Conservation (phyloP, 805 yeast genomes). For the Brettanomyces custersianus region DNA sequence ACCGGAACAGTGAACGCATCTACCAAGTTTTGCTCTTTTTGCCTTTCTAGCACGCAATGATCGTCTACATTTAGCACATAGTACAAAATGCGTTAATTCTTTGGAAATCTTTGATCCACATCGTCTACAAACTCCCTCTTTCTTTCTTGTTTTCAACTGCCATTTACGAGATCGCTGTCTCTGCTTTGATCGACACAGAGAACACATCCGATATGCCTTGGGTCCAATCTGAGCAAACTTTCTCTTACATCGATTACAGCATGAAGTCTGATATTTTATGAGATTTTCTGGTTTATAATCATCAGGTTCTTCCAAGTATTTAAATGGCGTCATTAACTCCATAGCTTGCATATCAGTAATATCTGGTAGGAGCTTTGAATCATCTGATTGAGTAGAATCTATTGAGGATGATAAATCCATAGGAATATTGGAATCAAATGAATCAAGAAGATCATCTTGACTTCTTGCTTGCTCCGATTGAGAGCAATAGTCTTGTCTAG, state of each 20-base stretch:
- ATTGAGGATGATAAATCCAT: too few species aligned
- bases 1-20: slow-evolving; percentile 63
- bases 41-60: slow-evolving; percentile 48
- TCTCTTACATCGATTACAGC: slow-evolving; percentile 54
- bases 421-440: too few species aligned
- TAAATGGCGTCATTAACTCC: too few species aligned
- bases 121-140: slow-evolving; percentile 54
- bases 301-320: too few species aligned
- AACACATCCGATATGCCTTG: slow-evolving; percentile 47
- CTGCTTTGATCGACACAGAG: slow-evolving; percentile 57
- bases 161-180: slow-evolving; percentile 55
- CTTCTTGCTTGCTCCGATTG: too few species aligned
- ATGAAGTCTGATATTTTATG: slow-evolving; percentile 5
- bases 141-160: slow-evolving; percentile 53
- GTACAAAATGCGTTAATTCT: slow-evolving; percentile 34
- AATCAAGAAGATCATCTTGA: too few species aligned
- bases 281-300: slow-evolving; percentile 6
- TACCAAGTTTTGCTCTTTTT: slow-evolving; percentile 50
- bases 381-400: too few species aligned
- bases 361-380: too few species aligned
- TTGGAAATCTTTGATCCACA: slow-evolving; percentile 49
- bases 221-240: slow-evolving; percentile 39
- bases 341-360: too few species aligned
- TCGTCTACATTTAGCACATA: slow-evolving; percentile 53
- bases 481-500: too few species aligned